Evolutionary conservation across 805 yeast species (phyloP).

Genomic region (Candida golubevii): DNA sequence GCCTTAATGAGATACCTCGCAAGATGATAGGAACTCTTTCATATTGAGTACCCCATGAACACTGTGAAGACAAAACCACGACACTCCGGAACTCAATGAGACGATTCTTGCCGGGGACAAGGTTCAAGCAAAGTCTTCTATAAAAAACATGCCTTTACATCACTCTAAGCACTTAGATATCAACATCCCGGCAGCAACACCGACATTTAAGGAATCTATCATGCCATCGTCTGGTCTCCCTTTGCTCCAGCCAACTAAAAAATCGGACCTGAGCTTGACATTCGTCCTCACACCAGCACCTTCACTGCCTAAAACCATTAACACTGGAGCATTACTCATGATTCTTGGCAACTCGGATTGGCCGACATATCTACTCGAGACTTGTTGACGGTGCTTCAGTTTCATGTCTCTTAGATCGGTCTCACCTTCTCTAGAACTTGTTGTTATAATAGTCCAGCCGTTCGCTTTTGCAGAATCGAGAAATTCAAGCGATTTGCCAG

Average conservation of each 20-base stretch:
- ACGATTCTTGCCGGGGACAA: no score
- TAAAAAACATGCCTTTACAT: no score
- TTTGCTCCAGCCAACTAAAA: slow-evolving; percentile 38
- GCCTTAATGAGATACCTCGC: no score
- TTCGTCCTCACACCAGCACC: slow-evolving; percentile 76
- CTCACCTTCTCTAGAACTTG: slow-evolving; percentile 40
- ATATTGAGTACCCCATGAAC: background rate
- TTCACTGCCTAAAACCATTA: slow-evolving; percentile 81
- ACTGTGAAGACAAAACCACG: no score
- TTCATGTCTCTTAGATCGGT: slow-evolving; percentile 20
- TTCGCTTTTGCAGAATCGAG: slow-evolving; percentile 50
- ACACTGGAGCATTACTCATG: slow-evolving; percentile 49
- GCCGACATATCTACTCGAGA: slow-evolving; percentile 34
- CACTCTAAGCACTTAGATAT: slow-evolving; percentile 25
- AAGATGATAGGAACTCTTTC: background rate
- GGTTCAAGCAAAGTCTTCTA: no score
- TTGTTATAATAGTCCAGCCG: slow-evolving; percentile 72
- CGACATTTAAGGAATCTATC: slow-evolving; percentile 82
- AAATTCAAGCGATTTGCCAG: slow-evolving; percentile 57
- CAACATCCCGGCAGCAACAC: slow-evolving; percentile 80
- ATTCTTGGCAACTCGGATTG: slow-evolving; percentile 42
- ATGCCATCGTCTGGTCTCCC: slow-evolving; percentile 26
- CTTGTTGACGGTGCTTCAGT: slow-evolving; percentile 26
- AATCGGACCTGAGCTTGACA: slow-evolving; percentile 55
- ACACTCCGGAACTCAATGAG: no score